Conservation (phyloP, 345 rosid genomes). For the Eucalyptus marginata region DNA sequence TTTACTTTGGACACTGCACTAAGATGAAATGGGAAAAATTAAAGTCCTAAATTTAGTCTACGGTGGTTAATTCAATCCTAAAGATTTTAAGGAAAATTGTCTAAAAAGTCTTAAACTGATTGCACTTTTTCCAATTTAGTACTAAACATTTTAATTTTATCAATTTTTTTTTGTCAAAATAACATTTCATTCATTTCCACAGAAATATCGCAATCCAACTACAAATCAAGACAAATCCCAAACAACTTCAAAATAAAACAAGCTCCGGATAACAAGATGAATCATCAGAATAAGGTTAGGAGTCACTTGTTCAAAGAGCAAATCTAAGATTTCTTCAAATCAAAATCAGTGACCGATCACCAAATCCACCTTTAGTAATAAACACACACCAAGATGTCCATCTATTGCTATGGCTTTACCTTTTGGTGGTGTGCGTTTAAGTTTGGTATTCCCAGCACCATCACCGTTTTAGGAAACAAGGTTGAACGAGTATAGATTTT, state of each 20-base stretch:
- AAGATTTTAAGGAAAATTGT: background rate
- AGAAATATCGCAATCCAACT: no score
- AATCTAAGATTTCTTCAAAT: no score
- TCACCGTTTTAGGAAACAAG: background rate
- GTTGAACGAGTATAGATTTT: background rate
- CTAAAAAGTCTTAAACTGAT: background rate
- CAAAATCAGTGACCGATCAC: fast-evolving
- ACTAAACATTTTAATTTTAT: background rate
- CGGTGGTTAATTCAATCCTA: no score
- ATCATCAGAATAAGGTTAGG: background rate
- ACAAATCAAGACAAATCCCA: background rate
- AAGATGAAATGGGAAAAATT: background rate
- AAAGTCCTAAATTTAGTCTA: no score
- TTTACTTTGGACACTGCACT: background rate
- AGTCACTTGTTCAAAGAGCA: background rate
- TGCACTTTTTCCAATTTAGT: background rate
- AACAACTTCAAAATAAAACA: background rate
- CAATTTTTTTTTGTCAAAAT: background rate
- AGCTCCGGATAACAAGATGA: background rate
- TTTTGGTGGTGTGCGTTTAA: no score
- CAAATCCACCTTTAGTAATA: no score
- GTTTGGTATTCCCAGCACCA: background rate
- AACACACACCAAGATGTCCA: background rate
- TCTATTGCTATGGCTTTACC: no score
- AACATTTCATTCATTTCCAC: background rate